Base-by-base conservation (phyloP, 768 basidiomycete species). In the Mycena chlorophos region DNA sequence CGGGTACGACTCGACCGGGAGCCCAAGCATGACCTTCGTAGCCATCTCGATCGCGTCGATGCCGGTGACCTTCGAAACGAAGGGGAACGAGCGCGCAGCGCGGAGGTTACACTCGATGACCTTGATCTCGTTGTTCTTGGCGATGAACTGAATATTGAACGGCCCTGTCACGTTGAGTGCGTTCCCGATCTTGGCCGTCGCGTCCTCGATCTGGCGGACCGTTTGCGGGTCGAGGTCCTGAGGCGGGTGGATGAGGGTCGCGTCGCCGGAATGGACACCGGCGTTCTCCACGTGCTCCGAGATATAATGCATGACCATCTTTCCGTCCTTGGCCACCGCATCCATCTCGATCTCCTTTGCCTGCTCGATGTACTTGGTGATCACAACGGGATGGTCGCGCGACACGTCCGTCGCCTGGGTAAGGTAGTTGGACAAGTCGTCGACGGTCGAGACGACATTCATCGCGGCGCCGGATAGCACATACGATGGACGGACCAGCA, bases 341-440 rank as follows among this genome's bases (percentile, higher is more conserved):
- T 99, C 97, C 94, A 99, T 98, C 78, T 99, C 97, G 63, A 99
- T 99, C 75, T 99, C 97, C 79, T 99, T 98, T 27, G 97, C 97
- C 70, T 97, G 92, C 71, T 98, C 96, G 70, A 99, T 97, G 76
- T 97, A 99, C 73, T 99, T 99, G 60, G 92, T 90, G 73, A 98
- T 98, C 64, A 99, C 96, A 60, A 98, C 95, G 1, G 96, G 96
- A 66, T 97, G 91, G 29, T 95, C 93, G 43, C 91, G 87, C 39
- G 97, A 99, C 54, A 99, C 94, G 51, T 91, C 94, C 20, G 95
- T 89, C 19, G 97, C 97, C 73, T 94, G 95, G 1, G 88, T 89
- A 55, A 99, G 81, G 71, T 98, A 99, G 69, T 85, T 92, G 42
- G 84, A 84, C 38, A 99, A 79, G 69, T 98, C 97, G 67, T 96